Conservation (phyloP, 768 basidiomycete species). For the Flagelloscypha sp. region DNA sequence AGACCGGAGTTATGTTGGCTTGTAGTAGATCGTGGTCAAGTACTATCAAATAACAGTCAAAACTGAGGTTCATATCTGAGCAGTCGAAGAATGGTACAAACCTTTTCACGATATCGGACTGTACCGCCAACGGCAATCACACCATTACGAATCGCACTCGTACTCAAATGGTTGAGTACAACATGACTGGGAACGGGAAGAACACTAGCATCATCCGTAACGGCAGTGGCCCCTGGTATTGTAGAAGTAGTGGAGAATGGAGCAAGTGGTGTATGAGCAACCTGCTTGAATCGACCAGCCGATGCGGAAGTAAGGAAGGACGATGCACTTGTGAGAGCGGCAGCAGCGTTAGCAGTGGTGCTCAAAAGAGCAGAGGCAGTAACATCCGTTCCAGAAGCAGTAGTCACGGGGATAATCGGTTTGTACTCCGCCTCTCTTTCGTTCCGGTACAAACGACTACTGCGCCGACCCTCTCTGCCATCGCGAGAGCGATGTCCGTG, state of each 20-base stretch:
- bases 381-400: slow-evolving; percentile 30
- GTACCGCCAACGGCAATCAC: slow-evolving; percentile 90
- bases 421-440: slow-evolving; percentile 23
- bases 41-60: slow-evolving; percentile 37
- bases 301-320: slow-evolving; percentile 11
- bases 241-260: too few relatives aligned
- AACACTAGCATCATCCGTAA: slow-evolving; percentile 84
- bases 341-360: slow-evolving; percentile 4
- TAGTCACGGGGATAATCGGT: slow-evolving; percentile 25
- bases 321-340: slow-evolving; percentile 6
- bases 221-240: too few relatives aligned
- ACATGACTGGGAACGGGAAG: slow-evolving; percentile 90
- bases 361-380: slow-evolving; percentile 18
- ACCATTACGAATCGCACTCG: slow-evolving; percentile 90
- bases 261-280: too few relatives aligned
- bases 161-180: slow-evolving; percentile 89
- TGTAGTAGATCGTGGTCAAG: slow-evolving; percentile 80
- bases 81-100: slow-evolving; percentile 23
- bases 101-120: slow-evolving; percentile 88
- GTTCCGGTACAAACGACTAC: slow-evolving; percentile 18
- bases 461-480: too few relatives aligned
- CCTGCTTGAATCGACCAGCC: slow-evolving; percentile 14
- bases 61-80: slow-evolving; percentile 10
- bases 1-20: slow-evolving; percentile 51
- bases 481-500: slow-evolving; percentile 1